Base-by-base conservation (phyloP, 2,329 filamentous ascomycete species). In the Pseudopyrenochaeta lycopersici region DNA sequence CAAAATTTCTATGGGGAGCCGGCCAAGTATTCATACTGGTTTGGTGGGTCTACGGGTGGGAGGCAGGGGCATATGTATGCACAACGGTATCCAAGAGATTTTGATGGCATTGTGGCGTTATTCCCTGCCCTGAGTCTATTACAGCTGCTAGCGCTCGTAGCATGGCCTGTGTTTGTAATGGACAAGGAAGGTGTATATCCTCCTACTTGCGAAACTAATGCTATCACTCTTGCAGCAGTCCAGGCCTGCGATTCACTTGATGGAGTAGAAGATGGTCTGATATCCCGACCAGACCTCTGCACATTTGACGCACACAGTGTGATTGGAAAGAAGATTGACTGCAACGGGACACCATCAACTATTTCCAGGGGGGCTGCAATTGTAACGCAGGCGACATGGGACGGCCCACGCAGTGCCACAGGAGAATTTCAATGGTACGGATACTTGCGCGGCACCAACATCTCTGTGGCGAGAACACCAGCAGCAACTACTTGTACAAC, bases 71-170 rank as follows among this genome's bases (percentile, higher is more conserved):
- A 32, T 20, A 44, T 44, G 66, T 31, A 68, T 9, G 75, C 76
- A 6, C 76, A 79, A 48, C 52, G 70, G 10, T 78, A 72, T 52
- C 76, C 76, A 6, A 46, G 64, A 2, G 61, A 2, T 29, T 79
- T 73, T 49, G 71, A 80, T 18, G 76, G 77, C 17, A 78, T 80
- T 45, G 49, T 77, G 3, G 76, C 78, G 4, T 52, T 56, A 4
- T 71, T 76, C 1, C 77, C 78, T 11, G 77, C 77, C 1, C 70
- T 78, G 41, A 74, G 78, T 46, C 77, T 70, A 51, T 48, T 32
- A 14, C 45, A 50, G n/a, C 50, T 72, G 56, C 58, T 60, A 17
- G 38, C 46, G 2, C 61, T 68, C 1, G 62, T 66, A 14, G 63
- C 46, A 15, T 76, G 66, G 61, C 60, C 72, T 14, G 67, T 73